Conservation (phyloP, 2,329 filamentous ascomycete species). For the Apiospora rasikravindrae region DNA sequence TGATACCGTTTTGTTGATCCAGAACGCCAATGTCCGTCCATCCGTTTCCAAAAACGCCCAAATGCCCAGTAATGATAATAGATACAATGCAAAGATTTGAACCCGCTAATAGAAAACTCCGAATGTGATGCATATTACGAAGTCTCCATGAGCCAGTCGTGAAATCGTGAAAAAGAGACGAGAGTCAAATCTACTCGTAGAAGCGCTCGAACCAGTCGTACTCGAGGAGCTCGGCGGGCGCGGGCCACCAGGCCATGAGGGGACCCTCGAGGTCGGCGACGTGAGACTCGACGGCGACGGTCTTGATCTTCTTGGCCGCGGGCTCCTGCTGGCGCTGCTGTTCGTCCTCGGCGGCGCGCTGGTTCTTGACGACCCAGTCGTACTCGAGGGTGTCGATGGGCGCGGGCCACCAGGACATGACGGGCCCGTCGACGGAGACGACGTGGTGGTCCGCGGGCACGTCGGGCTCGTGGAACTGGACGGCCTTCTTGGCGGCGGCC, state of each 20-base stretch:
- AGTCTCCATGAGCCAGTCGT: constrained; percentile 7
- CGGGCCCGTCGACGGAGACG: neutral
- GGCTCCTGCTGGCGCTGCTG: constrained; percentile 14
- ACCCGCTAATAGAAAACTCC: constrained; percentile 12
- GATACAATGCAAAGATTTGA: constrained; percentile 3
- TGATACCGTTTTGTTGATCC: constrained; percentile 4
- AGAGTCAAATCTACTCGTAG: constrained; percentile 31
- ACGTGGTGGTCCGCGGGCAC: neutral
- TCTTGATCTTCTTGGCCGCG: constrained; percentile 6
- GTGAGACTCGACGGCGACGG: constrained; percentile 22
- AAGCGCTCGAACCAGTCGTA: constrained; percentile 37
- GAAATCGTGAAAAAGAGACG: neutral
- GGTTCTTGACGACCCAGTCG: constrained; percentile 20
- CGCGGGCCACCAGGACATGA: constrained; percentile 13
- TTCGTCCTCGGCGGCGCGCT: neutral
- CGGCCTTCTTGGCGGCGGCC: neutral
- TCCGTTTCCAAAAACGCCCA: neutral
- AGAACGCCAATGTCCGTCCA: neutral
- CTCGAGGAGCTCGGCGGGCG: constrained; percentile 31
- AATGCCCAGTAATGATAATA: neutral
- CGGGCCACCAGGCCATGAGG: constrained; percentile 39
- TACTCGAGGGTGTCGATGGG: constrained; percentile 20
- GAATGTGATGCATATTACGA: constrained; percentile 8
- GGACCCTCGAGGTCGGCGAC: constrained; percentile 30
- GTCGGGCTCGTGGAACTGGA: neutral